phyloP scores from a whole-genome alignment of 805 yeast genomes.

The Candida saitoana region DNA sequence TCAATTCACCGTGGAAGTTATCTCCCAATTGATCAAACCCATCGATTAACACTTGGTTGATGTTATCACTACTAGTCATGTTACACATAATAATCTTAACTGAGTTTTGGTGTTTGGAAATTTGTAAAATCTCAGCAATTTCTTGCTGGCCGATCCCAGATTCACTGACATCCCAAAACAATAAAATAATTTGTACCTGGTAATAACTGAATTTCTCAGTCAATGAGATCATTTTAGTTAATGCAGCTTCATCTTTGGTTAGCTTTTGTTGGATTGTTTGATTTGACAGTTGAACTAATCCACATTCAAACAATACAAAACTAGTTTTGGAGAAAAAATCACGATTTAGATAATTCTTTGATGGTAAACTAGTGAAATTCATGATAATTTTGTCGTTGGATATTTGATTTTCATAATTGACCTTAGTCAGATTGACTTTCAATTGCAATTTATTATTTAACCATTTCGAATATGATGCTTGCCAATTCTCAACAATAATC shows the following conservation, averaged over 20 bases:
- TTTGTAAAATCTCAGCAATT: slow-evolving; percentile 14
- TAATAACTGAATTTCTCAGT: slow-evolving; percentile 33
- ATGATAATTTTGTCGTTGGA: slow-evolving; percentile 25
- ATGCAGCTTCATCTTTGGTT: slow-evolving; percentile 29
- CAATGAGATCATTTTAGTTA: slow-evolving; percentile 32
- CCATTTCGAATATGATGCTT: slow-evolving; percentile 46
- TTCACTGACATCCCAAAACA: slow-evolving; percentile 39
- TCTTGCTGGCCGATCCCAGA: slow-evolving; percentile 13
- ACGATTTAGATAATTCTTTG: slow-evolving; percentile 29
- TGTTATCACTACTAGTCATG: slow-evolving; percentile 28
- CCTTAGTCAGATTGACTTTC: slow-evolving; percentile 22
- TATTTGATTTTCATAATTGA: slow-evolving; percentile 23
- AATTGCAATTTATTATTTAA: slow-evolving; percentile 42
- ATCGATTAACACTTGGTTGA: slow-evolving; percentile 20
- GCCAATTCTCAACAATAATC: slow-evolving; percentile 49
- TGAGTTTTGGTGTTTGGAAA: slow-evolving; percentile 8
- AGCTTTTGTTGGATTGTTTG: slow-evolving; percentile 28
- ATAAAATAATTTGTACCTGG: slow-evolving; percentile 35
- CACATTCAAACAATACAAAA: slow-evolving; percentile 51
- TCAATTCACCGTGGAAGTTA: slow-evolving; percentile 25
- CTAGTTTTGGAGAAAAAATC: slow-evolving; percentile 37
- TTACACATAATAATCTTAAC: slow-evolving; percentile 24
- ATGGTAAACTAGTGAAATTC: slow-evolving; percentile 40
- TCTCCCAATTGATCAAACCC: slow-evolving; percentile 20
- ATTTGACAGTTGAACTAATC: slow-evolving; percentile 24